Base-by-base conservation (phyloP, 1,139 yeast genomes). In the Suhomyces maxii region DNA sequence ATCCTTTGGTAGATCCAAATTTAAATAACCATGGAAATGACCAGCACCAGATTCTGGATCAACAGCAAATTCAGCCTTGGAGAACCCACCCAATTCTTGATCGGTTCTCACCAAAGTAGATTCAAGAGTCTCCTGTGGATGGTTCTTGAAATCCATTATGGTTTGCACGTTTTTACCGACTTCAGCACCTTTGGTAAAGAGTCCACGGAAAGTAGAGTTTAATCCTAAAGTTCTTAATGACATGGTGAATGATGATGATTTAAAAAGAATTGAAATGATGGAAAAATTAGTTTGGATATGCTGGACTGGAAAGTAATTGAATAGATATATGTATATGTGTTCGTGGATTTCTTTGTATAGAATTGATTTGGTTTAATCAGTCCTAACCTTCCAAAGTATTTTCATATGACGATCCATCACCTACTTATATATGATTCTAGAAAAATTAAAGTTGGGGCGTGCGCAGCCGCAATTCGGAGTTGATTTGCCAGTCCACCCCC, bases 1-100 rank as follows among this genome's bases (percentile, higher is more conserved):
- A 53, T 82, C 80, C 50, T 81, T 78, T 13, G 96, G 96, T 44
- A 87, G 77, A 55, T 86, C 90, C 54, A 86, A 77, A 61, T 83
- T 86, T 55, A 88, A 71, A 49, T 80, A 79, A 7, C 96, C 96
- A 57, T 78, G 79, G 67, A 88, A 88, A 50, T 77, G 80, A 6
- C 83, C 90, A 38, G 77, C 71, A 34, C 51, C 47, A 34, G 68
- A 49, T 48, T 60, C 59, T 44, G 69, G 56, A 53, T 72, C 67
- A 13, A 65, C 58, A 39, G 73, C 77, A 43, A 88, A 71, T 48
- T 79, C 66, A 1, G 77, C 95, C 1, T 86, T 80, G 26, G 93
- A 84, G 63, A 69, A 86, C 0, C 96, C 96, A 3, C 93, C 93
- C 46, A 87, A 70, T 46, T 86, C 90, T 55, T 79, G 76, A 64